Conservation (phyloP, 805 yeast genomes). For the Saccharomycopsis malanga region DNA sequence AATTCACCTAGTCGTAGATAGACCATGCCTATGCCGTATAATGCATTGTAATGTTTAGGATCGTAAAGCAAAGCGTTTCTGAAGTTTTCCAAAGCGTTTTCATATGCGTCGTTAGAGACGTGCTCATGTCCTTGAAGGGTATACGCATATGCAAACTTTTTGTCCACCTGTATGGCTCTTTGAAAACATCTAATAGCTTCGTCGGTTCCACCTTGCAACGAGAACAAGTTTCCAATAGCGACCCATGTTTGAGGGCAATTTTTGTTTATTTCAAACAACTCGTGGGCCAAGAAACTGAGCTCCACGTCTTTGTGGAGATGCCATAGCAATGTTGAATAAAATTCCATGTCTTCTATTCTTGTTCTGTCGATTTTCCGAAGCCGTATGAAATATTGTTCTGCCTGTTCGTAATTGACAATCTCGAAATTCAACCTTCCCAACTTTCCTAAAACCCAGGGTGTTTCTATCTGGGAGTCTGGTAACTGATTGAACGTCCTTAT, state of each 20-base stretch:
- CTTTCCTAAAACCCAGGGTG: conserved; percentile 83
- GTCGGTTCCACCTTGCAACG: conserved; percentile 75
- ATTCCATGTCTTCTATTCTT: conserved; percentile 82
- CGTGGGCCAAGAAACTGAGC: conserved; percentile 76
- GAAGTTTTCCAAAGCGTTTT: conserved; percentile 79
- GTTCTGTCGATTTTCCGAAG: conserved; percentile 69
- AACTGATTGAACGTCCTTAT: conserved; percentile 58
- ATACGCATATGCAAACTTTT: conserved; percentile 75
- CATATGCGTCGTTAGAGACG: conserved; percentile 82
- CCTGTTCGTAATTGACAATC: conserved; percentile 73
- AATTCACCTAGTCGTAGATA: conserved; percentile 80
- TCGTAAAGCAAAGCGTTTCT: conserved; percentile 71
- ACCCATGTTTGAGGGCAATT: conserved; percentile 86
- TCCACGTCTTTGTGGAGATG: conserved; percentile 78
- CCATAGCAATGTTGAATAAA: conserved; percentile 87
- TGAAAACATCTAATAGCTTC: conserved; percentile 85
- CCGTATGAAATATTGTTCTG: conserved; percentile 54
- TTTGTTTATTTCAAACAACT: conserved; percentile 57
- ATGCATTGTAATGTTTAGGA: conserved; percentile 83
- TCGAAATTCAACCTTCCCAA: conserved; percentile 82
- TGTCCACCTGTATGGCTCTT: conserved; percentile 64
- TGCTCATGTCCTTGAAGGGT: conserved; percentile 93
- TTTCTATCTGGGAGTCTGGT: conserved; percentile 52
- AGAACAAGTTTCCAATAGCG: conserved; percentile 80
- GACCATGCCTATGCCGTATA: conserved; percentile 95